These are phyloP conservation scores for Phytophthora citricola DNA, from an alignment of 352 stramenopile genomes.

Conservation along the genomic window DNA sequence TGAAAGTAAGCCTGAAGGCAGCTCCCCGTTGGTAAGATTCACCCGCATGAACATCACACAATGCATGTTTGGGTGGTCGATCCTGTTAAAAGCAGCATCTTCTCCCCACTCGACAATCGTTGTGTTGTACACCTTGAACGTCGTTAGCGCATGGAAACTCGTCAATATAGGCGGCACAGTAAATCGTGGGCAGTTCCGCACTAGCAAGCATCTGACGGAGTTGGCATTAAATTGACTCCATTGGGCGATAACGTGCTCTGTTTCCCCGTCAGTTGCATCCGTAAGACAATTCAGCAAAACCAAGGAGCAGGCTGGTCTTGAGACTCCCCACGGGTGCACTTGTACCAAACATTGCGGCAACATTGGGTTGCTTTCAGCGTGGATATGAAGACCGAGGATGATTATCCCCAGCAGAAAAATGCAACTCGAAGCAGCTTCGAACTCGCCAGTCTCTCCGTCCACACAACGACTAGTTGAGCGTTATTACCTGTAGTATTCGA, in stretches of 20 bases:
- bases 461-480: constrained; percentile 9
- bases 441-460: constrained; percentile 14
- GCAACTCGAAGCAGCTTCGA: constrained; percentile 18
- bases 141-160: constrained; percentile 14
- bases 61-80: constrained; percentile 22
- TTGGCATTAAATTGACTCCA: constrained; percentile 26
- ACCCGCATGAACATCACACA: constrained; percentile 23
- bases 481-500: neutral
- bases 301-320: constrained; percentile 28
- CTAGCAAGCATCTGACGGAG: constrained; percentile 20
- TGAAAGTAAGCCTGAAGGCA: constrained; percentile 31
- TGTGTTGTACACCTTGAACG: constrained; percentile 42
- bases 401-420: constrained; percentile 41
- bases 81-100: constrained; percentile 25
- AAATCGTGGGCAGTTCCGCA: constrained; percentile 34
- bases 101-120: constrained; percentile 33
- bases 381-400: constrained; percentile 33
- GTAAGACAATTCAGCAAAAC: constrained; percentile 38
- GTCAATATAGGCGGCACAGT: constrained; percentile 21
- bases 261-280: constrained; percentile 16
- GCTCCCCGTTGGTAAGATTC: constrained; percentile 32
- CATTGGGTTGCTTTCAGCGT: constrained; percentile 22
- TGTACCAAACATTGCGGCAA: constrained; percentile 41
- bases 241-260: constrained; percentile 9
- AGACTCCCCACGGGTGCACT: constrained; percentile 35